Base-by-base conservation (phyloP, 2,329 filamentous ascomycete species). In the Diaporthe citri region DNA sequence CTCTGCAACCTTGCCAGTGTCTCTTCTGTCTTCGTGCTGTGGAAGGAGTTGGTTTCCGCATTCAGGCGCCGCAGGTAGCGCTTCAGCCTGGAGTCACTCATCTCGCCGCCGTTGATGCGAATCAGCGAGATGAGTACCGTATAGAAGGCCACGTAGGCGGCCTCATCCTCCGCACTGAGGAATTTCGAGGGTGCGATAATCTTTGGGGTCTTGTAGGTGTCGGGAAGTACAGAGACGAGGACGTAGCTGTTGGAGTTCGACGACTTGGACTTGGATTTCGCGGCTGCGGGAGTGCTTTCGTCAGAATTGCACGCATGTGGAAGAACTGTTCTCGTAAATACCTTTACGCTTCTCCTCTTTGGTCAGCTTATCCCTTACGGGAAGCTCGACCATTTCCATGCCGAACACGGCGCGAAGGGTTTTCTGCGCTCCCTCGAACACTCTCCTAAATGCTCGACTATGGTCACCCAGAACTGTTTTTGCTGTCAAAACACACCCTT, bases 381-480 rank as follows among this genome's bases (percentile, higher is more conserved):
- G 95, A 67, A 98, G 87, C 84, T 98, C 96, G 5, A 91, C 88
- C 88, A 99, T 90, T 82, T 96, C 90, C 95, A 98, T 98, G n/a
- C 97, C 97, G 84, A 98, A 98, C 1, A 92, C 89, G 2, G 86
- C 85, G 64, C 88, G 87, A 51, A 99, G 86, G 78, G 94, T 90
- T 46, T 86, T 84, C 82, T 99, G 96, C 56, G 96, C 95, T 55
- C 90, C 87, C 0, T 90, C 90, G 80, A 98, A 98, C 4, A 98
- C 91, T 17, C 85, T 83, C 81, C 92, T 95, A 82, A 98, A 98
- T 48, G 91, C 87, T 43, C 93, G 88, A 9, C 91, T 86, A 12
- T 92, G 89, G 60, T 92, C 88, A 25, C 93, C 94, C 13, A 98
- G 90, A 0, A 97, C 94, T 92, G 67, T 22, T 1, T 25, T 55